Conservation (phyloP, 164 flowering plant species). For the Tetracentron sinense region DNA sequence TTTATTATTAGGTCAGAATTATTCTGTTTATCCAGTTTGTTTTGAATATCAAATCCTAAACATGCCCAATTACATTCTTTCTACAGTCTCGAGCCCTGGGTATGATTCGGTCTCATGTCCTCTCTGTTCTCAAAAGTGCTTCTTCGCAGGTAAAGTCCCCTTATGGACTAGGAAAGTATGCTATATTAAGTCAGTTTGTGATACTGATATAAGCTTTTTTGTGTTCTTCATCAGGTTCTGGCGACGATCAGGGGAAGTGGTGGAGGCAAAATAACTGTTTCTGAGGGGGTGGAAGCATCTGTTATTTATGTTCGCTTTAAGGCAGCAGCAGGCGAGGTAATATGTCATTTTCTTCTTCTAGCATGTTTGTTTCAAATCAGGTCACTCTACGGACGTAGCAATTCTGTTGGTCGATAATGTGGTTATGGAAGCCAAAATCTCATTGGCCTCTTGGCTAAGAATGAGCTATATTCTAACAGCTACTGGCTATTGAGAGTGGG, state of each 20-base stretch:
- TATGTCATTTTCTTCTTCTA: not conserved
- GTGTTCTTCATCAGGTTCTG: slow-evolving; percentile 57
- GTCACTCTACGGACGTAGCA: no score
- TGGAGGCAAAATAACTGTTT: slow-evolving; percentile 53
- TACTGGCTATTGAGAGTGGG: no score
- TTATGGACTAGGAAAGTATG: not conserved
- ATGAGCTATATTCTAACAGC: no score
- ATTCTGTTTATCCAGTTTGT: not conserved
- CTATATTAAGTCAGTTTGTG: not conserved
- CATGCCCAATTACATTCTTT: slow-evolving; percentile 5
- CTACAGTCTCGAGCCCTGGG: slow-evolving; percentile 88
- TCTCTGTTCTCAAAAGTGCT: slow-evolving; percentile 79
- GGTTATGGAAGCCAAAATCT: not conserved
- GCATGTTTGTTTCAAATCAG: not conserved
- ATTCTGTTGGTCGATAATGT: not conserved
- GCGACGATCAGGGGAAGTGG: slow-evolving; percentile 57
- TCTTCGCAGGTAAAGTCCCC: slow-evolving; percentile 67
- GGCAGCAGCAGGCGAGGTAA: slow-evolving; percentile 95
- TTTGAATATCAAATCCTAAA: slow-evolving; percentile 5
- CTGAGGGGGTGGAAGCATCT: slow-evolving; percentile 95
- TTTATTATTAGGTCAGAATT: not conserved
- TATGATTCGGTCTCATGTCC: slow-evolving; percentile 83
- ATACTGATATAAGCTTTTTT: not conserved
- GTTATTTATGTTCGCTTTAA: slow-evolving; percentile 90
- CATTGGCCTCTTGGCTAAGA: not conserved